A percentile compares a stretch with the other conserved stretches of the same genome.
phyloP scores from a whole-genome alignment of 2,329 filamentous ascomycete genomes.

The Passalora sequoiae region DNA sequence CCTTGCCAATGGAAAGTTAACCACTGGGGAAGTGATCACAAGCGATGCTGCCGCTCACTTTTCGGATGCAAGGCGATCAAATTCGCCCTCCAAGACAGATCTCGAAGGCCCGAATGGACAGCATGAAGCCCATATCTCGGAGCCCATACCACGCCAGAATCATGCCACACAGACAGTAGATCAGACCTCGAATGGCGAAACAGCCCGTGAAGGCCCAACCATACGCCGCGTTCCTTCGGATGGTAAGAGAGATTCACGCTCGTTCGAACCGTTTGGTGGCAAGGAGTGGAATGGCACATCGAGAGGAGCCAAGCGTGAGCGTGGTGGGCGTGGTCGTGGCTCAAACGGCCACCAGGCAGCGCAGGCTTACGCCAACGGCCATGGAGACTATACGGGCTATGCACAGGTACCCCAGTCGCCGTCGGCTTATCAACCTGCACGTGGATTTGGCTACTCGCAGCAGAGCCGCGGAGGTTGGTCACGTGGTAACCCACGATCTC shows the following conservation, averaged over 20 bases:
- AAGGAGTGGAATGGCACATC: conserved; percentile 22
- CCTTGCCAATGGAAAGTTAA: neutral
- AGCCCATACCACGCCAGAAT: conserved; percentile 18
- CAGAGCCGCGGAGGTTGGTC: conserved; percentile 39
- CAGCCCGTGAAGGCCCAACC: conserved; percentile 9
- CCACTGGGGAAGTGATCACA: neutral
- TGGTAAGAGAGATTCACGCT: conserved; percentile 20
- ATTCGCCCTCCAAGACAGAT: conserved; percentile 19
- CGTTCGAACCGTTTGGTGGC: conserved; percentile 22
- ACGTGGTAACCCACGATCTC: conserved; percentile 52
- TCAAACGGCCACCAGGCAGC: conserved; percentile 27
- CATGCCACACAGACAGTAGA: neutral
- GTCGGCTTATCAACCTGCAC: conserved; percentile 23
- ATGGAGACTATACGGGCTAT: conserved; percentile 26
- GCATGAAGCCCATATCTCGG: conserved; percentile 17
- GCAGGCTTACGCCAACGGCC: conserved; percentile 17
- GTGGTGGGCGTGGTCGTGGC: conserved; percentile 33
- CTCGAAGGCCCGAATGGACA: conserved; percentile 4
- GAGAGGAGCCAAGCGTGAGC: conserved; percentile 30
- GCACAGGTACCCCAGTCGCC: conserved; percentile 27
- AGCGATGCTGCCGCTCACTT: neutral
- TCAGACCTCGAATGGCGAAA: conserved; percentile 13
- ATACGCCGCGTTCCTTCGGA: conserved; percentile 20
- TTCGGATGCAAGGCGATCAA: conserved; percentile 13
- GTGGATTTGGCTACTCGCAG: conserved; percentile 31